Conservation (phyloP, 352 stramenopile genomes). For the Phytophthora tubulina region DNA sequence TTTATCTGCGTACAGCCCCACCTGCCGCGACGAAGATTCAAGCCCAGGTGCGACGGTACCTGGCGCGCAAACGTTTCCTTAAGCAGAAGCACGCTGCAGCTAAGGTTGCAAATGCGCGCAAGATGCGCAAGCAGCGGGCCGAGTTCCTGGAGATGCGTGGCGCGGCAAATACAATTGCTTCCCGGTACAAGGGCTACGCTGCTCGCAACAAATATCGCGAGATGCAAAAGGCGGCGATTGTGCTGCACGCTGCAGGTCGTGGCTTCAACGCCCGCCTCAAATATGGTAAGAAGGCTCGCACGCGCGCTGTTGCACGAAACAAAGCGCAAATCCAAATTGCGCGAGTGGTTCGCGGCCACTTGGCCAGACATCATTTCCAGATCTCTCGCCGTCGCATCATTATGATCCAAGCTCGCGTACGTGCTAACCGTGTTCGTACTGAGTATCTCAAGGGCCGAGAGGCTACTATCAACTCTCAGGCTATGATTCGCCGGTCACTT, state of each 20-base stretch:
- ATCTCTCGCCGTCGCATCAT: conserved; percentile 69
- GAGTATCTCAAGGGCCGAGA: conserved; percentile 89
- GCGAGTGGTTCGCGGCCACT: conserved; percentile 75
- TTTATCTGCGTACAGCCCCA: conserved; percentile 80
- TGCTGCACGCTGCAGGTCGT: conserved; percentile 79
- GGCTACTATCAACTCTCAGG: conserved; percentile 89
- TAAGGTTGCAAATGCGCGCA: conserved; percentile 73
- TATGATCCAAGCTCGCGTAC: conserved; percentile 90
- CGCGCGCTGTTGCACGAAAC: conserved; percentile 75
- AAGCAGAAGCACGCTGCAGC: conserved; percentile 76
- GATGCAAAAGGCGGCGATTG: conserved; percentile 80
- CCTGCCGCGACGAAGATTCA: conserved; percentile 86
- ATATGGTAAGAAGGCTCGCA: conserved; percentile 88
- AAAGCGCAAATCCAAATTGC: conserved; percentile 84
- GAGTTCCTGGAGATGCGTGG: conserved; percentile 74
- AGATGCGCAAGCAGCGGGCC: conserved; percentile 71
- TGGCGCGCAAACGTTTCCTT: conserved; percentile 73
- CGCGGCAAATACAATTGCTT: conserved; percentile 75
- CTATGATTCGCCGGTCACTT: conserved; percentile 87
- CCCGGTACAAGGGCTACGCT: conserved; percentile 79
- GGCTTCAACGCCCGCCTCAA: conserved; percentile 87
- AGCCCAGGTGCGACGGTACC: conserved; percentile 69
- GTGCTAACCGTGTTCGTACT: conserved; percentile 87
- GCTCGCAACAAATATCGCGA: conserved; percentile 66
- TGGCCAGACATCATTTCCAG: conserved; percentile 69